Base-by-base conservation (phyloP, 345 rosid genomes). In the Gossypium ekmanianum region DNA sequence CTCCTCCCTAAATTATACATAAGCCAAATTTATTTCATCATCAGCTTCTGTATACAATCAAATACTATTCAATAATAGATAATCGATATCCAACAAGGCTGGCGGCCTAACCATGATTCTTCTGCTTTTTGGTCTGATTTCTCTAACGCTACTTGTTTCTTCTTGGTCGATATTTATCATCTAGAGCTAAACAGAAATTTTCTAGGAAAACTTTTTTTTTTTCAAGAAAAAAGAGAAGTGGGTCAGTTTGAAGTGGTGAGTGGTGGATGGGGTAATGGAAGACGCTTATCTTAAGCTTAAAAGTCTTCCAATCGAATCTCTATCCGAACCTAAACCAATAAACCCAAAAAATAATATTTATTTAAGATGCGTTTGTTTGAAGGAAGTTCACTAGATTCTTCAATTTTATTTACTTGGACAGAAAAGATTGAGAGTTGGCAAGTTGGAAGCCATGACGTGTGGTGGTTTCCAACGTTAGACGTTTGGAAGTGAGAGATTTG, bases 121-220 rank as follows among this genome's bases (percentile, higher is more conserved):
- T 61, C 86, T 75, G 82, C 78, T 84, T 68, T 82, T 83, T 41
- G 86, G 89, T 84, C 77, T 86, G 76, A 86, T 73, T 82, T 84
- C 85, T 61, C 71, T 69, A 20, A 76, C 59, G 10, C 3, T 55
- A 55, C 11, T 77, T 18, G 80, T 65, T 65, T 85, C 72, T 84
- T 85, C 52, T 85, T 89, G 81, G 85, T 88, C 84, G 13, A 45
- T 20, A 67, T 52, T 76, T 54, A 70, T 72, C 78, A 68, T 59
- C 27, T 8, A 11, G 64, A 18, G 17, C 13, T 5, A 27, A 64
- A 20, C 45, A 48, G 54, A 56, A 64, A 66, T 24, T 71, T 58
- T 74, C 63, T 52, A 57, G 62, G 71, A 44, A 54, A 29, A 7
- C 4, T 22, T 67, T 8, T 45, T 27, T 4, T 12, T n/a, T 7